Evolutionary conservation across 768 basidiomycete genomes (phyloP).

Genomic region (Sarcomyxa edulis): DNA sequence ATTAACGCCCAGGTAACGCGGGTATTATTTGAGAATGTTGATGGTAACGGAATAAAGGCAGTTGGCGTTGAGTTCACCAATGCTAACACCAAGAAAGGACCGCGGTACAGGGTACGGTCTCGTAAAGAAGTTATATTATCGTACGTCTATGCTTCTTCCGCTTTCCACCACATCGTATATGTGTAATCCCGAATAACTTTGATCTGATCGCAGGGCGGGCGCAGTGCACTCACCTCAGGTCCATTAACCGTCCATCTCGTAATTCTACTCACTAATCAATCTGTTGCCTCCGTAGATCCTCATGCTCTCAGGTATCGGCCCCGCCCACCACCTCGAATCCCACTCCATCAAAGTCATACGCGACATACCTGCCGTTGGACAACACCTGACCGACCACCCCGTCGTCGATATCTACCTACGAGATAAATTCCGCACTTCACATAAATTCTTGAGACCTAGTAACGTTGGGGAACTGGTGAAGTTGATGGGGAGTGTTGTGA

Average conservation of each 20-base stretch:
- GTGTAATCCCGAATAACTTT: background rate
- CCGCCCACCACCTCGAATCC: slow-evolving; percentile 47
- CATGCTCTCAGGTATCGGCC: slow-evolving; percentile 77
- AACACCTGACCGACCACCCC: slow-evolving; percentile 70
- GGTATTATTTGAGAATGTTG: slow-evolving; percentile 28
- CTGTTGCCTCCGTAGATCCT: slow-evolving; percentile 38
- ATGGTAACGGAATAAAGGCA: slow-evolving; percentile 25
- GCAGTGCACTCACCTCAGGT: slow-evolving; percentile 61
- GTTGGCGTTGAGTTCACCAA: slow-evolving; percentile 53
- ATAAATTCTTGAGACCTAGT: slow-evolving; percentile 33
- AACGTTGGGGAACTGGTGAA: slow-evolving; percentile 19
- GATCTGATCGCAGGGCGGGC: slow-evolving; percentile 38
- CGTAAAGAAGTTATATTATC: slow-evolving; percentile 54
- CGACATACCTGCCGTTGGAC: slow-evolving; percentile 71
- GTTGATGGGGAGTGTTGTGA: slow-evolving; percentile 24
- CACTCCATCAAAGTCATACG: slow-evolving; percentile 51
- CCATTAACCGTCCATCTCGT: slow-evolving; percentile 10
- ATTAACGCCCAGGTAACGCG: slow-evolving; percentile 48
- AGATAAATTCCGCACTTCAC: slow-evolving; percentile 40
- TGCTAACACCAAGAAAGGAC: slow-evolving; percentile 18
- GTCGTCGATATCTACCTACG: slow-evolving; percentile 49
- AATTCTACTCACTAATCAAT: no score
- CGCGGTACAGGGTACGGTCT: slow-evolving; percentile 35
- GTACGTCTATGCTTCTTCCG: no score
- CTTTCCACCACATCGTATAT: no score